phyloP scores from a whole-genome alignment of 1,284 basidiomycete species.

The Sporisorium graminicola region DNA sequence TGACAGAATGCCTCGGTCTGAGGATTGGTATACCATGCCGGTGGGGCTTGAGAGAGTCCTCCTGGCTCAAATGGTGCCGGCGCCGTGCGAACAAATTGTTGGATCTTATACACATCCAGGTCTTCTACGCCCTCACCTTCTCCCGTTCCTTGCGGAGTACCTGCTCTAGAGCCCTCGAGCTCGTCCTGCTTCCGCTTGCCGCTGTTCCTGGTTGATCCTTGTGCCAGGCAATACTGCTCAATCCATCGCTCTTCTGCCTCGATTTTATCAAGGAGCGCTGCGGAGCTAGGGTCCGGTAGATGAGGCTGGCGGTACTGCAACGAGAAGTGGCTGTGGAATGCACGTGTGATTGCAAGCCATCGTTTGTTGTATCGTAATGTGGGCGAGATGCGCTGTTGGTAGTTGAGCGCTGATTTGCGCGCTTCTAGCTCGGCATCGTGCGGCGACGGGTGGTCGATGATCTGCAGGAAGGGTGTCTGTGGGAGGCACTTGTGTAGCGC shows the following conservation, averaged over 20 bases:
- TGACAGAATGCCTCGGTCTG: conserved; percentile 89
- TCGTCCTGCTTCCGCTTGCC: conserved; percentile 70
- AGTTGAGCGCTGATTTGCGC: conserved; percentile 17
- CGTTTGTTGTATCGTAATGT: conserved; percentile 77
- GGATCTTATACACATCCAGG: conserved; percentile 42
- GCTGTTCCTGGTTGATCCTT: conserved; percentile 54
- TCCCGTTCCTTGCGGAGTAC: not conserved
- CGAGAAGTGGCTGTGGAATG: conserved; percentile 84
- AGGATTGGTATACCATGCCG: conserved; percentile 85
- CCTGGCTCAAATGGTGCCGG: conserved; percentile 72
- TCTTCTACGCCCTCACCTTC: conserved; percentile 5
- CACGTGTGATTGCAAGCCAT: conserved; percentile 94
- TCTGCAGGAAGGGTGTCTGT: conserved; percentile 79
- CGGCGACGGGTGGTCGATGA: conserved; percentile 45
- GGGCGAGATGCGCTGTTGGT: conserved; percentile 47
- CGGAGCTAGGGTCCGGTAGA: conserved; percentile 76
- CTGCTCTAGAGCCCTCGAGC: conserved; percentile 17
- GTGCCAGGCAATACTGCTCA: conserved; percentile 77
- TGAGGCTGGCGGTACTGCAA: conserved; percentile 72
- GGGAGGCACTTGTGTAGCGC: conserved; percentile 94
- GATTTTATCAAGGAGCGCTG: conserved; percentile 65
- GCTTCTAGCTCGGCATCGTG: conserved; percentile 33
- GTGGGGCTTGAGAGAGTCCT: conserved; percentile 60
- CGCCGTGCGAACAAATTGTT: conserved; percentile 59
- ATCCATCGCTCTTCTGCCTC: conserved; percentile 73